Evolutionary conservation across 2,329 filamentous ascomycete species (phyloP).

Genomic region (Aspergillus candidus): DNA sequence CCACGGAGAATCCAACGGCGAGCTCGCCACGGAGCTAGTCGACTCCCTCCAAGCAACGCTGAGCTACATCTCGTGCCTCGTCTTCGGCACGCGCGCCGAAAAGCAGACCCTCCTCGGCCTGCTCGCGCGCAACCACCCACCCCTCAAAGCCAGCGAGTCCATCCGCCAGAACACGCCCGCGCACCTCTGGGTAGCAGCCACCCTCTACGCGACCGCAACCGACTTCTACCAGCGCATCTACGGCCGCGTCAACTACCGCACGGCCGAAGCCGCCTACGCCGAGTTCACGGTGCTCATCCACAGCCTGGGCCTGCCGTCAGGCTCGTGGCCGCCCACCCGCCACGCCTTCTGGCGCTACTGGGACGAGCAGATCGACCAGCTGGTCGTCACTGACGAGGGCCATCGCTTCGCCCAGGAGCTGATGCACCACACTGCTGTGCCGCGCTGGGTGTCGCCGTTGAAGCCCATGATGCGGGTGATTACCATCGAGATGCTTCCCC

Average conservation of each 20-base stretch:
- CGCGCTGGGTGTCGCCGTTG: conserved; percentile 24
- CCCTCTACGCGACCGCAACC: conserved; percentile 31
- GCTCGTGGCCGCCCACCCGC: conserved; percentile 27
- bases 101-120: conserved; percentile 24
- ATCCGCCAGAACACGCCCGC: conserved; percentile 17
- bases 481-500: conserved; percentile 32
- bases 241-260: conserved; percentile 25
- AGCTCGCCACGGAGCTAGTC: conserved; percentile 25
- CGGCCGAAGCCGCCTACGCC: conserved; percentile 26
- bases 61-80: conserved; percentile 30
- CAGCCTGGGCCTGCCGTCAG: conserved; percentile 22
- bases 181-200: conserved; percentile 31
- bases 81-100: conserved; percentile 27
- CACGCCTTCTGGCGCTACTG: conserved; percentile 33
- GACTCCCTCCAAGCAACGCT: conserved; percentile 26
- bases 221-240: conserved; percentile 35
- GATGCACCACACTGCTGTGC: conserved; percentile 19
- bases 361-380: conserved; percentile 25
- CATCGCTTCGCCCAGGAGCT: conserved; percentile 27
- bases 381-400: conserved; percentile 25
- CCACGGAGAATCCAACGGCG: conserved; percentile 8
- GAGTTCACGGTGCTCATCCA: conserved; percentile 27
- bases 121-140: conserved; percentile 18
- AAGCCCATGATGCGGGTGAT: conserved; percentile 27
- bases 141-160: conserved; percentile 16